Evolutionary conservation across 257 asterid genomes (phyloP), one percentile per base, ranked within the genome.

Genomic region (Ligustrum vulgare): DNA sequence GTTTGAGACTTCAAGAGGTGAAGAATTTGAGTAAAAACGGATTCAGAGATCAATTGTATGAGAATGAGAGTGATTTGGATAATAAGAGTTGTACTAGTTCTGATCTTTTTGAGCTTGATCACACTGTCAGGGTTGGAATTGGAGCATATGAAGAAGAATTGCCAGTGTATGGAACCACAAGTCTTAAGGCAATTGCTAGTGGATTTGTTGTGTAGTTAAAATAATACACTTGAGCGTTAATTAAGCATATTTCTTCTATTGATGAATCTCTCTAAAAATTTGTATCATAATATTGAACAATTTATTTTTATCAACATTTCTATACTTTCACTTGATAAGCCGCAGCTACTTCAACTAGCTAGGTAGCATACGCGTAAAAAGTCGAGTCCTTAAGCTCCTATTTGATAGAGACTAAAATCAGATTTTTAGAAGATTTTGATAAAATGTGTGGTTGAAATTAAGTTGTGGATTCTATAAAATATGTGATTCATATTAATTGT

Each of bases 161-260:
- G 82, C 98, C 98, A 0, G 97, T 93, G 0, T 93, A 88, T 71
- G 98, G 91, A 75, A 93, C 93, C n/a, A 91, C 98, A n/a, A 80
- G 84, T 78, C 73, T 88, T 69, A 84, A 86, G 71, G 91, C 91
- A 28, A 87, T 89, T 82, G 89, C 91, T 67, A 81, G 79, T 70
- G 87, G 87, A 5, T 60, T 88, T 62, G 43, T 77, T n/a, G 41
- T 75, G 67, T 80, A 81, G 78, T 23, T 71, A 18, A 58, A 43
- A 73, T 13, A 22, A 60, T 54, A 18, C 28, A n/a, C 63, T 54
- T 7, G 63, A 43, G 51, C 16, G 12, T 43, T 43, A 1, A 28
- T 28, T 49, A 49, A 18, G 23, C 23, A 51, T 51, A 51, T 51
- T 51, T 51, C 62, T 51, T 51, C 62, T 5, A 18, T 18, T 51